Conservation (phyloP, 2,329 filamentous ascomycete species). For the Dactylellina haptotyla region DNA sequence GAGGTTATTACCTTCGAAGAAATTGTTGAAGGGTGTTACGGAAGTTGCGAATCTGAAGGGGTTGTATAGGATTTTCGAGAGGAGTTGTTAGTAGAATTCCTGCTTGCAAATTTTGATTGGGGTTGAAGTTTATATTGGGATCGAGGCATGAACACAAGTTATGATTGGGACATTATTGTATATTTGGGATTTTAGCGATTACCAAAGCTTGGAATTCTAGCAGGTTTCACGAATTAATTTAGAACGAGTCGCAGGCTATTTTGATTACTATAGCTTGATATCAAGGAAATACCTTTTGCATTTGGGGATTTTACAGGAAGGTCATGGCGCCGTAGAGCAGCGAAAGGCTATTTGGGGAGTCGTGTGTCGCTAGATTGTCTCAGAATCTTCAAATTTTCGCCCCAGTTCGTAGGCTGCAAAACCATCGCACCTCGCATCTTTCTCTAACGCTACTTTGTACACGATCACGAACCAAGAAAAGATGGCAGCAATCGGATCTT, state of each 20-base stretch:
- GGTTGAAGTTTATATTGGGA: not conserved
- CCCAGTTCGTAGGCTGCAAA: not conserved
- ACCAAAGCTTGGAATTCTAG: not conserved
- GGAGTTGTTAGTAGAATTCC: conserved; percentile 71
- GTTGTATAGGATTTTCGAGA: conserved; percentile 91
- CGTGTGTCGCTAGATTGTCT: conserved; percentile 28
- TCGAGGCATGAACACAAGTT: not conserved
- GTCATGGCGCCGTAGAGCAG: not conserved
- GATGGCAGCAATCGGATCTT: conserved; percentile 89
- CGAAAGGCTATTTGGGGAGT: conserved; percentile 1
- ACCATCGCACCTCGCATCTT: not conserved
- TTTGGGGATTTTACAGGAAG: not conserved
- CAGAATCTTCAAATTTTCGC: conserved; percentile 45
- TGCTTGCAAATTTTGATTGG: not conserved
- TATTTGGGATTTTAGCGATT: not conserved
- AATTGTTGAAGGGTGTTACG: conserved; percentile 78
- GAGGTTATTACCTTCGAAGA: conserved; percentile 81
- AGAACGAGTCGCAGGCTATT: no score
- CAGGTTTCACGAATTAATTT: no score
- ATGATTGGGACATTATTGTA: not conserved
- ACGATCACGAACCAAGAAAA: conserved; percentile 53
- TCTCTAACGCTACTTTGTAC: not conserved
- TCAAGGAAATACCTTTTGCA: not conserved
- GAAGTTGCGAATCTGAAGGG: conserved; percentile 94
- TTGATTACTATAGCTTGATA: not conserved